A percentile compares a stretch with the other conserved stretches of the same genome.
phyloP scores from a whole-genome alignment of 2,329 filamentous ascomycete genomes.

The Alternaria triticina region DNA sequence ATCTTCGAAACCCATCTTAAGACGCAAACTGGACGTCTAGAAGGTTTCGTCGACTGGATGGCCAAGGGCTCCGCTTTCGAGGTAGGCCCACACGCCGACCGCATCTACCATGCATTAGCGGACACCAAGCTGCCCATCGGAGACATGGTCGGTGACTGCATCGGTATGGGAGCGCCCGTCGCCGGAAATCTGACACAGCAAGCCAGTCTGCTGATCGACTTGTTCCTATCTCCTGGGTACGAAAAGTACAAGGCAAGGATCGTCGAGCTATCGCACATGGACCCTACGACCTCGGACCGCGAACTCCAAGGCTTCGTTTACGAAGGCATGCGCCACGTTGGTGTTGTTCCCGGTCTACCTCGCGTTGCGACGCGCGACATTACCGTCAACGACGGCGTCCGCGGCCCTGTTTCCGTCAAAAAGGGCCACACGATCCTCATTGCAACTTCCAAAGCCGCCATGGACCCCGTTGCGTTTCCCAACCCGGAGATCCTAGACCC shows the following conservation, averaged over 20 bases:
- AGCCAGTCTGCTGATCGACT: slow-evolving; percentile 60
- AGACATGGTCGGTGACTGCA: slow-evolving; percentile 59
- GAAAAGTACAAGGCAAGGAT: slow-evolving; percentile 60
- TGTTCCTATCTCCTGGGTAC: slow-evolving; percentile 59
- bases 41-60: slow-evolving; percentile 59
- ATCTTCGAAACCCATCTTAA: slow-evolving; percentile 70
- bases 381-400: slow-evolving; percentile 59
- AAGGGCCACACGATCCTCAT: slow-evolving; percentile 43
- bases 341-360: slow-evolving; percentile 60
- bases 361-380: slow-evolving; percentile 53
- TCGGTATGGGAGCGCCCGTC: slow-evolving; percentile 58
- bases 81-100: slow-evolving; percentile 59
- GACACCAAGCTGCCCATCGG: slow-evolving; percentile 55
- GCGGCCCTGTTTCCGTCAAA: slow-evolving; percentile 56
- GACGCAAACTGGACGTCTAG: slow-evolving; percentile 63
- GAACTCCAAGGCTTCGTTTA: slow-evolving; percentile 62
- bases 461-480: slow-evolving; percentile 43
- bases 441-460: slow-evolving; percentile 51
- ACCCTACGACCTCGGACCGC: slow-evolving; percentile 61
- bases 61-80: slow-evolving; percentile 61
- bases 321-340: slow-evolving; percentile 62
- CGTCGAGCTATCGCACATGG: slow-evolving; percentile 56
- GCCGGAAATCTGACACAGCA: slow-evolving; percentile 61
- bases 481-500: slow-evolving; percentile 46
- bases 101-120: slow-evolving; percentile 59